Percentiles rank a stretch among this genome's conserved stretches.
These are phyloP conservation scores for Fusarium staphyleae DNA, from an alignment of 2,329 filamentous ascomycete species.

Conservation along the genomic window DNA sequence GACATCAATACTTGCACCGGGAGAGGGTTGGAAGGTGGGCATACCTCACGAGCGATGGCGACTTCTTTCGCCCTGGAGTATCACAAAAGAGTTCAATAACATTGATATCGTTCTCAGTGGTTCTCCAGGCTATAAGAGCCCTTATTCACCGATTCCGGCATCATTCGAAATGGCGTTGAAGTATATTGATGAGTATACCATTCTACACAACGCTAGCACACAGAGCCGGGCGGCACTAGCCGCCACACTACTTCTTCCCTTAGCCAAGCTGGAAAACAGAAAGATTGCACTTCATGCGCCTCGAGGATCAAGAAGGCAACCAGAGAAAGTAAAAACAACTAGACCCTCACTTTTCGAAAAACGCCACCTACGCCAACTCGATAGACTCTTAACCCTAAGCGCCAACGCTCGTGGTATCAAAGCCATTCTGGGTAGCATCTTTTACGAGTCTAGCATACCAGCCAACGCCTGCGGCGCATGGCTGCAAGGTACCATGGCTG, in stretches of 20 bases:
- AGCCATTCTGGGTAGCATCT: slow-evolving; percentile 17
- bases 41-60: slow-evolving; percentile 10
- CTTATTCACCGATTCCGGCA: neutral
- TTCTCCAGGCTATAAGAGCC: neutral
- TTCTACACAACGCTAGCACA: neutral
- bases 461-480: slow-evolving; percentile 16
- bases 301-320: neutral
- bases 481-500: slow-evolving; percentile 13
- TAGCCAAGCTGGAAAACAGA: slow-evolving; percentile 4
- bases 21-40: slow-evolving; percentile 14
- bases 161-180: neutral
- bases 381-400: slow-evolving; percentile 11
- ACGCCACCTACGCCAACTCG: neutral
- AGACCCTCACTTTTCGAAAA: neutral
- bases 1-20: slow-evolving; percentile 15
- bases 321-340: neutral
- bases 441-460: slow-evolving; percentile 12
- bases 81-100: slow-evolving; percentile 3
- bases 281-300: slow-evolving; percentile 2
- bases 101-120: neutral
- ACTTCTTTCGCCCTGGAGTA: slow-evolving; percentile 15
- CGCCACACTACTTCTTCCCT: slow-evolving; percentile 5
- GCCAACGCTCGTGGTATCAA: slow-evolving; percentile 1
- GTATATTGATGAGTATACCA: slow-evolving; percentile 8
- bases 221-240: slow-evolving; percentile 6